phyloP scores from a whole-genome alignment of 164 flowering plant genomes.

The Paratinospora sagittata region DNA sequence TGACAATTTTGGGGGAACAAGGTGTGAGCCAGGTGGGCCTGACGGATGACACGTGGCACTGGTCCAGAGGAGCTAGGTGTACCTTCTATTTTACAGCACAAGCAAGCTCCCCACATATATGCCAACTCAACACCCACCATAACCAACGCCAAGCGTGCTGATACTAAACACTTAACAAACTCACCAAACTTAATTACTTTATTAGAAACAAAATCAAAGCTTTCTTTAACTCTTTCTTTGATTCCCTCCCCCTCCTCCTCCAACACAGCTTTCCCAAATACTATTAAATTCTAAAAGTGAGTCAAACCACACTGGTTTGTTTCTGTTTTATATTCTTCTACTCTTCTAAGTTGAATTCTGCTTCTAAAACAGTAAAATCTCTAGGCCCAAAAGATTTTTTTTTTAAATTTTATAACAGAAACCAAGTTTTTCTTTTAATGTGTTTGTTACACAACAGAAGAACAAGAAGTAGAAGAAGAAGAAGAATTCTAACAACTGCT shows the following conservation, averaged over 20 bases:
- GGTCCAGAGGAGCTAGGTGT: background rate
- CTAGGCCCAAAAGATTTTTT: background rate
- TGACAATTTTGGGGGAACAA: too few species aligned
- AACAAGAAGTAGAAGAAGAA: background rate
- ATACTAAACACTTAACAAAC: background rate
- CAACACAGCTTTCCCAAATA: conserved; percentile 6
- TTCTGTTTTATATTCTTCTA: conserved; percentile 13
- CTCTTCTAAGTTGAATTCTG: background rate
- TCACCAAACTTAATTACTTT: conserved; percentile 2
- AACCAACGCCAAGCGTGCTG: background rate
- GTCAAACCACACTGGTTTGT: conserved; percentile 10
- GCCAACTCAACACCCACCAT: background rate
- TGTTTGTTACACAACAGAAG: background rate
- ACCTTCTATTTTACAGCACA: too few species aligned
- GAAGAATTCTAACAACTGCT: background rate
- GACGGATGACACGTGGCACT: background rate
- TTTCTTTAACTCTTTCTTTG: too few species aligned
- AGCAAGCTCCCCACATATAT: background rate
- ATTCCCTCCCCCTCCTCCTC: too few species aligned
- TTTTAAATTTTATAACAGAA: background rate
- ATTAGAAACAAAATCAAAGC: conserved; percentile 9
- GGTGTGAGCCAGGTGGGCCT: background rate
- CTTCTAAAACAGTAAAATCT: background rate
- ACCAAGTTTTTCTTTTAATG: conserved; percentile 4
- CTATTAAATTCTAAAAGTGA: conserved; percentile 3